Base-by-base conservation (phyloP, 371 early-diverging fungal genomes). In the Haplosporangium sp. region DNA sequence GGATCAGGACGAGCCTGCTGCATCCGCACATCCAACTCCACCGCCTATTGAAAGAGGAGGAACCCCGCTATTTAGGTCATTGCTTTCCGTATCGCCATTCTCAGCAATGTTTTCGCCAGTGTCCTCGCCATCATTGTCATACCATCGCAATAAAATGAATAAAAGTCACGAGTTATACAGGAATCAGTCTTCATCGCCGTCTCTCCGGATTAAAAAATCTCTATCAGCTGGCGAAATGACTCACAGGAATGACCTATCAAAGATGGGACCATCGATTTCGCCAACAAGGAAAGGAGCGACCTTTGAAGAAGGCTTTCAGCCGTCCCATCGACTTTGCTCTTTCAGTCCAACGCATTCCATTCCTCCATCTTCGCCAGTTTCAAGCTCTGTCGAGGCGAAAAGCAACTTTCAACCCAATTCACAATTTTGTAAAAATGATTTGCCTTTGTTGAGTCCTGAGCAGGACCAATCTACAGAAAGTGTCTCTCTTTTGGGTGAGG, bases 41-140 rank as follows among this genome's bases (percentile, higher is more conserved):
- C 47, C 70, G 40, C 56, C 60, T 45, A 13, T 27, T 4, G 72
- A 69, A 38, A 61, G 65, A 42, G 61, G 34, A 17, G 78, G 76
- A 34, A 74, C 67, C 8, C 87, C 88, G 9, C 84, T 90, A 63
- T 73, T 90, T n/a, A 75, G 77, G 61, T 87, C 89, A 2, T 67
- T 89, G 20, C 76, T 90, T 1, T 82, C 89, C 6, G 77, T 85
- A 1, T 85, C 88, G 13, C 84, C 89, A 20, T 88, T 88, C 62
- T 74, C 86, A 2, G 60, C 75, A 9, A 72, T 90, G 42, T 88
- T 83, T 48, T 65, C 83, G 1, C 47, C 74, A 2, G 40, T 52
- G 38, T 2, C 57, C 2, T 47, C 38, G 5, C 47, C 67, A 17
- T 53, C 55, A 15, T 35, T n/a, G 7, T 44, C 44, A 20, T 42